Conservation (phyloP, 768 basidiomycete species). For the Arthromyces matolae region DNA sequence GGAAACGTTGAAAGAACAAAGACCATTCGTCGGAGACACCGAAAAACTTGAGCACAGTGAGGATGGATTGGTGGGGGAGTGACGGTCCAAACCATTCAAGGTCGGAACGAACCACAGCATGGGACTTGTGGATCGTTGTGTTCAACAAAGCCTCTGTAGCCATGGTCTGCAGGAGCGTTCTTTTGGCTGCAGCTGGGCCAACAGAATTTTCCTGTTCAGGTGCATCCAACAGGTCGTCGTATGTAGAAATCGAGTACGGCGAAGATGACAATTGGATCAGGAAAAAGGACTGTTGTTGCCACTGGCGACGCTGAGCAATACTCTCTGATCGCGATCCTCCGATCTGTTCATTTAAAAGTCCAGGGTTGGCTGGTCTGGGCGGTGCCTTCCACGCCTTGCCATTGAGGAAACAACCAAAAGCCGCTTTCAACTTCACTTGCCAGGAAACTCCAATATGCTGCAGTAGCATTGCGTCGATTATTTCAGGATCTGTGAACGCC, state of each 20-base stretch:
- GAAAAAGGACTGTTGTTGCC: constrained; percentile 28
- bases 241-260: constrained; percentile 9
- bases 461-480: constrained; percentile 42
- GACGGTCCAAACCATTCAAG: constrained; percentile 43
- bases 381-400: constrained; percentile 35
- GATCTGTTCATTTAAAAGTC: constrained; percentile 15
- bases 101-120: constrained; percentile 37
- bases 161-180: constrained; percentile 38
- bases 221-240: constrained; percentile 29
- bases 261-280: constrained; percentile 30
- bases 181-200: constrained; percentile 26
- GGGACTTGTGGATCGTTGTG: constrained; percentile 28
- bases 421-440: constrained; percentile 35
- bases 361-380: constrained; percentile 13
- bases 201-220: constrained; percentile 11
- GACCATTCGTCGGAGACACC: constrained; percentile 36
- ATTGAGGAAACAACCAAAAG: constrained; percentile 26
- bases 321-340: constrained; percentile 17
- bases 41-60: constrained; percentile 35
- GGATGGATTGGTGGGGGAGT: constrained; percentile 38
- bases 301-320: constrained; percentile 26
- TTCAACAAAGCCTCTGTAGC: constrained; percentile 39
- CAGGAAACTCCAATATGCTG: constrained; percentile 42
- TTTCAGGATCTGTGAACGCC: constrained; percentile 47
- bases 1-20: constrained; percentile 22